A percentile compares a stretch with the other conserved stretches of the same genome.
Evolutionary conservation across 2,329 filamentous ascomycete genomes (phyloP).

Genomic region (Trichoderma guizhouense): DNA sequence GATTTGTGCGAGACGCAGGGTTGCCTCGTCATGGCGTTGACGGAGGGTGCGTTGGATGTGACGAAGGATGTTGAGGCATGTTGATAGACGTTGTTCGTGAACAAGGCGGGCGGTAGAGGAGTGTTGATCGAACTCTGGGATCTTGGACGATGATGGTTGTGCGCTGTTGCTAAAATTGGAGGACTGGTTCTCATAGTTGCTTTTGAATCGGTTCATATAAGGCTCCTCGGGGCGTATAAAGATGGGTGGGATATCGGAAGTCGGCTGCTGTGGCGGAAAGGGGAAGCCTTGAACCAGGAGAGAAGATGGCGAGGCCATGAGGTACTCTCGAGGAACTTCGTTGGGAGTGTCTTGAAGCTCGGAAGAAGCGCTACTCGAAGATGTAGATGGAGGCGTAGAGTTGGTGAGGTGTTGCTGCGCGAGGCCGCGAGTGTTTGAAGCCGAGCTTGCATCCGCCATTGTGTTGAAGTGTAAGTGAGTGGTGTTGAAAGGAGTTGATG

Average conservation of each 20-base stretch:
- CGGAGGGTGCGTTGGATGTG: neutral
- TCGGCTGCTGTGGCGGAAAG: neutral
- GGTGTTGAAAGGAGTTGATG: neutral
- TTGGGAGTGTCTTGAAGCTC: neutral
- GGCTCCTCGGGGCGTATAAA: neutral
- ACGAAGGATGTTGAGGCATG: slow-evolving; percentile 5
- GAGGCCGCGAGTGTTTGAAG: neutral
- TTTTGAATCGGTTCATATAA: neutral
- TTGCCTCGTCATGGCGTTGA: neutral
- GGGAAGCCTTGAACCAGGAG: neutral
- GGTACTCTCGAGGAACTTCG: neutral
- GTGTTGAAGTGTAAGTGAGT: neutral
- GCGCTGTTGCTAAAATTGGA: neutral
- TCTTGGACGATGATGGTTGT: neutral
- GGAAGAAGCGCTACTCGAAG: neutral
- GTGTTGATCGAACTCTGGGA: neutral
- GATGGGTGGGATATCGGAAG: neutral
- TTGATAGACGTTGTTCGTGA: neutral
- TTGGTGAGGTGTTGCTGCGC: neutral
- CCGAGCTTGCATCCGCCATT: neutral
- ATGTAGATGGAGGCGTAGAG: neutral
- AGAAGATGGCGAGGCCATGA: neutral
- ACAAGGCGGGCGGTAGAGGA: neutral
- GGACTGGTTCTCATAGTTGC: neutral
- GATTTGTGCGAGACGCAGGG: neutral